phyloP scores from a whole-genome alignment of 257 asterid species.

The Craterostigma plantagineum region DNA sequence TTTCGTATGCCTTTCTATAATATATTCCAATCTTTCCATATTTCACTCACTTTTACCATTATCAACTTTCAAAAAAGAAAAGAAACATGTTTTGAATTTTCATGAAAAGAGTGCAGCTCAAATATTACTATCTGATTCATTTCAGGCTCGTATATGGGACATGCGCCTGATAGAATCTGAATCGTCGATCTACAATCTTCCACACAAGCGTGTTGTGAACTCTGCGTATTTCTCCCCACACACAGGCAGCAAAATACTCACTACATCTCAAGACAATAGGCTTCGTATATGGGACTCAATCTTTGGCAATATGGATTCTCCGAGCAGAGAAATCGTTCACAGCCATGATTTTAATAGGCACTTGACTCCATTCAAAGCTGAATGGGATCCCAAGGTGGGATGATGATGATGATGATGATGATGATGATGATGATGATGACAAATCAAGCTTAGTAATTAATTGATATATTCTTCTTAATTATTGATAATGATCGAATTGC shows the following conservation, averaged over 20 bases:
- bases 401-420: too few species aligned
- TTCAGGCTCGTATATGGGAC: slow-evolving; percentile 98
- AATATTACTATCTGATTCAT: too few species aligned
- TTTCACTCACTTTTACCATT: not conserved
- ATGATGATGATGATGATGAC: too few species aligned
- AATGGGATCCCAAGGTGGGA: slow-evolving; percentile 97
- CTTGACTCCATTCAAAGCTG: slow-evolving; percentile 83
- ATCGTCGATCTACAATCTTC: slow-evolving; percentile 53
- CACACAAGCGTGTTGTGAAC: slow-evolving; percentile 83
- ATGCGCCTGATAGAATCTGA: slow-evolving; percentile 60
- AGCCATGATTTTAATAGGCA: slow-evolving; percentile 92
- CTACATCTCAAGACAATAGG: slow-evolving; percentile 89
- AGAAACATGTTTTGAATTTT: not conserved
- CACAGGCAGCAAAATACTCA: slow-evolving; percentile 83
- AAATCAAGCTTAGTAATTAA: slow-evolving; percentile 2
- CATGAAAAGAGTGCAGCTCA: too few species aligned
- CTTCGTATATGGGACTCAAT: slow-evolving; percentile 93
- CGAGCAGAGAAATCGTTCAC: slow-evolving; percentile 93
- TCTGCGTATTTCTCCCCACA: slow-evolving; percentile 90
- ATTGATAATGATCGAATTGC: slow-evolving; percentile 10
- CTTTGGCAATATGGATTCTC: slow-evolving; percentile 65
- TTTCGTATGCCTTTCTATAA: slow-evolving; percentile 37
- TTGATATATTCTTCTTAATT: slow-evolving; percentile 1
- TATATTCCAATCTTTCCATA: not conserved
- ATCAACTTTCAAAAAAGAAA: not conserved